Base-by-base conservation (phyloP, 169 alveolate species). In the Eimeria brunetti region DNA sequence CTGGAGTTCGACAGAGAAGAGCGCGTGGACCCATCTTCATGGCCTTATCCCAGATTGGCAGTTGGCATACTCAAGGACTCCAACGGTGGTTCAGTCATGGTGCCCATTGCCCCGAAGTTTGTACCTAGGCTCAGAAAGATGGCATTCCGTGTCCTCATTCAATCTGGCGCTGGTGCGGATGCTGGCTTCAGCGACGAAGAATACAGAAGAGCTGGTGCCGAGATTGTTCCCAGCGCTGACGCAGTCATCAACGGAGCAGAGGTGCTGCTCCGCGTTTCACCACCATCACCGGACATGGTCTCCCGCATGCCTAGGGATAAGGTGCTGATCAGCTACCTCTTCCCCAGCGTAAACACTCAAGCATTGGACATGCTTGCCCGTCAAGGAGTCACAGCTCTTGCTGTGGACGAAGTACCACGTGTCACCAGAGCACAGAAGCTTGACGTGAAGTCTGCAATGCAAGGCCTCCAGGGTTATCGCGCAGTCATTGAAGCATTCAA, bases 401-500 rank as follows among this genome's bases (percentile, higher is more conserved):
- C 99, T 75, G 97, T 95, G n/a, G 95, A 92, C 64, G 96, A 92
- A 64, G 99, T 98, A 1, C 99, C 99, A 27, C 97, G 99, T 88
- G 98, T 98, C 64, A 97, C 99, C 11, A 97, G 98, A 58, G 99
- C 99, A 44, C 99, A 99, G 96, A 97, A 97, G 96, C 96, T 98
- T 84, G 99, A 99, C 94, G 98, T 98, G 64, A 85, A 75, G 95
- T 92, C 96, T 36, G 89, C 96, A 20, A 92, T 92, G 96, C 96
- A 92, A 58, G 96, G 96, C n/a, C 93, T 89, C 60, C 89, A 88
- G 80, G 99, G 99, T 38, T 98, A 99, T 96, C 97, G 99, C 89
- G 99, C 99, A 80, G 99, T 98, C 94, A 89, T 99, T 60, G 99
- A 98, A 91, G 99, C 99, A 44, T 99, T 98, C 95, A 97, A 92